Conservation (phyloP, 345 rosid genomes). For the Bruguiera sexangula region DNA sequence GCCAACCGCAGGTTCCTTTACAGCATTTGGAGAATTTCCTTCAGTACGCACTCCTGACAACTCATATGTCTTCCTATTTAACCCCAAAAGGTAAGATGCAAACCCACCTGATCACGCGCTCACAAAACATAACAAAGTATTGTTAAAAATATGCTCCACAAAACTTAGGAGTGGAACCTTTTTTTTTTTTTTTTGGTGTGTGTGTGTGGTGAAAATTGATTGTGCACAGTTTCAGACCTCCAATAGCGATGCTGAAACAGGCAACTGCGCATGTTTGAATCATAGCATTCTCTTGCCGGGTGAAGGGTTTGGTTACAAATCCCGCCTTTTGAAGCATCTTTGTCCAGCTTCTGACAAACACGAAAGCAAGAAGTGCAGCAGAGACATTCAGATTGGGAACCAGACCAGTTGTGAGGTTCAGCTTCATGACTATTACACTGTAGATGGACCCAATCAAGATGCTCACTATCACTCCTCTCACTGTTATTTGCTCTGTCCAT, state of each 20-base stretch:
- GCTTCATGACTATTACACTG: slow-evolving; percentile 86
- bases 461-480: slow-evolving; percentile 73
- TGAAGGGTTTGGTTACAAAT: slow-evolving; percentile 61
- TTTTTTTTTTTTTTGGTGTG: too few species aligned
- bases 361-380: slow-evolving; percentile 83
- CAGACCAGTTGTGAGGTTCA: slow-evolving; percentile 74
- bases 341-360: slow-evolving; percentile 75
- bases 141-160: background rate
- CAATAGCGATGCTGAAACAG: slow-evolving; percentile 81
- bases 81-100: slow-evolving; percentile 83
- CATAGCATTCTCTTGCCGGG: slow-evolving; percentile 90
- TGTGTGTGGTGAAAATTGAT: background rate
- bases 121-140: background rate
- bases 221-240: slow-evolving; percentile 47
- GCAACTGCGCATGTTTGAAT: slow-evolving; percentile 96
- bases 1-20: slow-evolving; percentile 86
- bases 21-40: slow-evolving; percentile 60
- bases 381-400: slow-evolving; percentile 83
- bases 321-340: slow-evolving; percentile 68
- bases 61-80: slow-evolving; percentile 77
- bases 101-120: slow-evolving; percentile 64
- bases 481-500: slow-evolving; percentile 72
- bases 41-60: slow-evolving; percentile 62
- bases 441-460: slow-evolving; percentile 61
- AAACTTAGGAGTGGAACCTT: background rate